Base-by-base conservation (phyloP, 2,329 filamentous ascomycete species). In the Pseudogymnoascus sp. region DNA sequence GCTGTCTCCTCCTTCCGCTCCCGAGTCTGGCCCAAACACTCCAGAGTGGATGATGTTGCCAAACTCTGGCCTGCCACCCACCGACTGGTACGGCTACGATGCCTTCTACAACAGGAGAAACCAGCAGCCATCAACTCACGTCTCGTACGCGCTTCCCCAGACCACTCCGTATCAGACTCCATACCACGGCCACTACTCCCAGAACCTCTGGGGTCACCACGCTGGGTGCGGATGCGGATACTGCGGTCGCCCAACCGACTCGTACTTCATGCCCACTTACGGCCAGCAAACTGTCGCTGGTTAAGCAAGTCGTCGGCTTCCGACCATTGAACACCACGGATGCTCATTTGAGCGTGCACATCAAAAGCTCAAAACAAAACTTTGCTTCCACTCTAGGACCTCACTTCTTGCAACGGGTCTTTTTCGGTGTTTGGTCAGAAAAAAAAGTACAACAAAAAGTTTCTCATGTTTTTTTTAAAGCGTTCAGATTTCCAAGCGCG, bases 1-100 rank as follows among this genome's bases (percentile, higher is more conserved):
- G 65, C 72, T 78, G 64, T 83, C 81, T 56, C 82, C 82, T 65
- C 77, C 79, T n/a, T 83, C 81, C 28, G 80, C 79, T 53, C 79
- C 80, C 14, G 79, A 81, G 64, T 82, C 81, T 37, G 80, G 79
- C 42, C 78, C 81, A 21, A 79, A 78, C 60, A 83, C 81, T 42
- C 82, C 82, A 16, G 81, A 83, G 65, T 82, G 81, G 68, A 77
- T 79, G 71, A 79, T 77, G 63, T 72, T 75, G 43, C 73, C 76
- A 61, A 76, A 76, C 64, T 72, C 75, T 74, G 82, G 76, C 68
- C 78, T 82, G 67, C 80, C 79, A 77, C 76, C 81, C 59, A 80
- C 77, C 53, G 79, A 82, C 69, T 81, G 82, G 71, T 78, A 78
- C 56, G 74, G 78, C n/a, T 78, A 79, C 60, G 79, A 79, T 62